These are phyloP conservation scores for Crucibulum laeve DNA, from an alignment of 768 basidiomycete species.

Conservation along the genomic window DNA sequence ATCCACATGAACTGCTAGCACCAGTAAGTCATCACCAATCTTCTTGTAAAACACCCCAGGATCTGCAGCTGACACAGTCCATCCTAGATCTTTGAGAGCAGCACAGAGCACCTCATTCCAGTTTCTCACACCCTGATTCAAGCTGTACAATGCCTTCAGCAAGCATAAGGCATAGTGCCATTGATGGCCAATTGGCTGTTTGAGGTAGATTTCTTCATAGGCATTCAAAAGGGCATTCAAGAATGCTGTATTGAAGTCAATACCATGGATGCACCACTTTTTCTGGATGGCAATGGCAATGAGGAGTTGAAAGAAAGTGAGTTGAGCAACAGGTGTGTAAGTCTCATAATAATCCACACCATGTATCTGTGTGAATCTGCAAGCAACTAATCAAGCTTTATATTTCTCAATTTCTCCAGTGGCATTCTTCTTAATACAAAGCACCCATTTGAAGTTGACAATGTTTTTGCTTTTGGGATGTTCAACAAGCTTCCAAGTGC, in stretches of 20 bases:
- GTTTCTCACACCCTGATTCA: neutral
- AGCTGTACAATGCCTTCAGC: neutral
- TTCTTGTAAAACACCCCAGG: no score
- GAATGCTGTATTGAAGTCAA: neutral
- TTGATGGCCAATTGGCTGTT: neutral
- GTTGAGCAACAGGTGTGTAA: neutral
- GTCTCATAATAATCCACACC: neutral
- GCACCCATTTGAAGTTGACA: neutral
- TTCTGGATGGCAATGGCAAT: neutral
- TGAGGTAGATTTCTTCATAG: neutral
- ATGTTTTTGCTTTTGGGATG: neutral
- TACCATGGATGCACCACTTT: neutral
- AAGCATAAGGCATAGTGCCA: neutral
- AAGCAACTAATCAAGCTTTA: neutral
- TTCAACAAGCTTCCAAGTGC: neutral
- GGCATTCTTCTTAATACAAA: neutral
- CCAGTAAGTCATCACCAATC: neutral
- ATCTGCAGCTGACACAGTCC: neutral
- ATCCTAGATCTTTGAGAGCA: neutral
- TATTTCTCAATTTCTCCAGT: neutral
- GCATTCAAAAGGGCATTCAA: neutral
- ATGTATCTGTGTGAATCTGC: neutral
- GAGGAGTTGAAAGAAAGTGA: neutral
- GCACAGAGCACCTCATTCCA: neutral
- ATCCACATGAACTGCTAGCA: conserved; percentile 2